Conservation (phyloP, 2,329 filamentous ascomycete genomes). For the Fusarium fracticaudum region DNA sequence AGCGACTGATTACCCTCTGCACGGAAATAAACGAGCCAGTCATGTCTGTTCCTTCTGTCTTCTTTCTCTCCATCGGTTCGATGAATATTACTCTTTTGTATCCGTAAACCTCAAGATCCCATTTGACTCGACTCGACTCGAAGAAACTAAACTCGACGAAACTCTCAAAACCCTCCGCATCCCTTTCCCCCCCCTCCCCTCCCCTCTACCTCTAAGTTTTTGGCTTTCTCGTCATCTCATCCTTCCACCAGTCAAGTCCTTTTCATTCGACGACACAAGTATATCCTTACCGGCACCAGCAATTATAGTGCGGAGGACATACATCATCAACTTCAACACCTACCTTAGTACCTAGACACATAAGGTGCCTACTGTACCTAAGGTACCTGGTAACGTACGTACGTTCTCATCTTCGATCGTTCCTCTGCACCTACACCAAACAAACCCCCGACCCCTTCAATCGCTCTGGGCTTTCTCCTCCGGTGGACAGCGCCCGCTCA, state of each 20-base stretch:
- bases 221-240: constrained; percentile 2
- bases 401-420: constrained; percentile 1
- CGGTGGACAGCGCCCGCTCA: constrained; percentile 17
- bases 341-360: background rate
- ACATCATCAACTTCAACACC: background rate
- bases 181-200: background rate
- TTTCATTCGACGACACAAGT: background rate
- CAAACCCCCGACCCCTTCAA: background rate
- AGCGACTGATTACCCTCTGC: background rate
- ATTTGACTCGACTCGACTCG: background rate
- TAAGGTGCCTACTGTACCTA: background rate
- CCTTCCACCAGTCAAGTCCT: background rate
- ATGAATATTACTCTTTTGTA: background rate
- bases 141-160: constrained; percentile 10
- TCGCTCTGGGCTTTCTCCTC: background rate
- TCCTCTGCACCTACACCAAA: background rate
- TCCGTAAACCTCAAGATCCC: constrained; percentile 5
- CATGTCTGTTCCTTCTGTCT: constrained; percentile 16
- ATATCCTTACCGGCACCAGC: background rate
- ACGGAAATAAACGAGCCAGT: constrained; percentile 26
- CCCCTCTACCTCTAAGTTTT: background rate
- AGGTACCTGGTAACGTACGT: background rate
- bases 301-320: background rate
- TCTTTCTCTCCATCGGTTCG: constrained; percentile 4
- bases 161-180: constrained; percentile 24